Percentiles rank a stretch among this genome's conserved stretches.
Evolutionary conservation across 2,329 filamentous ascomycete species (phyloP).

Genomic region (Sporothrix brasiliensis): DNA sequence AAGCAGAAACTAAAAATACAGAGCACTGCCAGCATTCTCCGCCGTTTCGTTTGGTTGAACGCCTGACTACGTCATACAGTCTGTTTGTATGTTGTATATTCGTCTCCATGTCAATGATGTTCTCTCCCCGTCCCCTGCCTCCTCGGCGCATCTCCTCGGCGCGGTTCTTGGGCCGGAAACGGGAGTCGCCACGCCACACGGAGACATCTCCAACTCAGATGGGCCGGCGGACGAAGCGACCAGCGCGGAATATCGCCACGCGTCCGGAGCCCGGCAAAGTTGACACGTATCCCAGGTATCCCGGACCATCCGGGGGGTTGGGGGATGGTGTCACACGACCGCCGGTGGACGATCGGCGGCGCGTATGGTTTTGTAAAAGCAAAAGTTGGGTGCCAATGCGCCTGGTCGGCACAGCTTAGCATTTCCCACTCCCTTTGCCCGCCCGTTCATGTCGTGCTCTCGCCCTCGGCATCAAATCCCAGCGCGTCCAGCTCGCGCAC

Average conservation of each 20-base stretch:
- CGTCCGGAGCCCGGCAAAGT: not conserved
- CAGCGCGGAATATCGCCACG: not conserved
- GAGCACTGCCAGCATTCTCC: not conserved
- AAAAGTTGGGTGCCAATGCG: not conserved
- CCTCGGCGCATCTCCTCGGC: not conserved
- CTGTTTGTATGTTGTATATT: no score
- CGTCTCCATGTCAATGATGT: no score
- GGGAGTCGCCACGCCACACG: not conserved
- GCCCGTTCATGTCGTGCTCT: constrained; percentile 28
- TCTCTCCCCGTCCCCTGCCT: not conserved
- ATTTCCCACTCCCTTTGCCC: not conserved
- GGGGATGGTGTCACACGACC: not conserved
- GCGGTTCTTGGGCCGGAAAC: not conserved
- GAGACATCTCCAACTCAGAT: not conserved
- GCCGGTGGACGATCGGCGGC: not conserved
- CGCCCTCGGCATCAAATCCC: constrained; percentile 74
- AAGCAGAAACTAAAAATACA: constrained; percentile 11
- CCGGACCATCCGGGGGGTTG: not conserved
- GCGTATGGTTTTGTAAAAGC: not conserved
- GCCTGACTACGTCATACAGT: no score
- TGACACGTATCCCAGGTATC: not conserved
- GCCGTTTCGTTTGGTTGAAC: no score
- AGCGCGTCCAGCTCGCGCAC: constrained; percentile 83
- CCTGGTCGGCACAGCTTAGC: not conserved
- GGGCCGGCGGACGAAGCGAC: not conserved